These are phyloP conservation scores for Ustilago sp. DNA, from an alignment of 1,284 basidiomycete genomes.

Conservation along the genomic window DNA sequence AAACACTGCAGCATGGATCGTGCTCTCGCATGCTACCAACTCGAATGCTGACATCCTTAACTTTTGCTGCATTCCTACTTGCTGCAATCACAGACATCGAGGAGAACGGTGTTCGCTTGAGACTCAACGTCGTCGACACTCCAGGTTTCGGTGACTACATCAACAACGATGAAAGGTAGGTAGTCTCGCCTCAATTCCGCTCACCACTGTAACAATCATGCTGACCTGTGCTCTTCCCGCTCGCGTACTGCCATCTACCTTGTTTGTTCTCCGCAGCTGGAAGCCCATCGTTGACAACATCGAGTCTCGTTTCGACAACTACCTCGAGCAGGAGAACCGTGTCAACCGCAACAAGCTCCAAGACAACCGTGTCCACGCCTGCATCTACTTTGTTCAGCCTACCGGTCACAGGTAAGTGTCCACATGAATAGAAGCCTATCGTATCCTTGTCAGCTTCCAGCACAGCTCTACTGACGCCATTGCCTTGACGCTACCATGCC, in stretches of 20 bases:
- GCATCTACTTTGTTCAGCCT: constrained; percentile 69
- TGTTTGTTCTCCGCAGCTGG: constrained; percentile 47
- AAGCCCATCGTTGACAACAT: constrained; percentile 69
- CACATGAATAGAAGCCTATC: not conserved
- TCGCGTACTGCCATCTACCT: not conserved
- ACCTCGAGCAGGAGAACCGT: constrained; percentile 69
- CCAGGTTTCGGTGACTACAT: constrained; percentile 69
- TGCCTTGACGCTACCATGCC: not conserved
- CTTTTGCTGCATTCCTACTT: not conserved
- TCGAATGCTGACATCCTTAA: not conserved
- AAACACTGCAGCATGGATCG: not conserved
- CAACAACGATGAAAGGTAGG: constrained; percentile 68
- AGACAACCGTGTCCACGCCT: constrained; percentile 69
- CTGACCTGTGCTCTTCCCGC: constrained; percentile 3
- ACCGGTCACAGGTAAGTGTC: constrained; percentile 55
- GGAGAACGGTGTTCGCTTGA: constrained; percentile 68
- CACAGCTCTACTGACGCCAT: not conserved
- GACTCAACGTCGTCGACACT: constrained; percentile 68
- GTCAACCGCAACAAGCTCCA: constrained; percentile 67
- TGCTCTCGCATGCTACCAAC: not conserved
- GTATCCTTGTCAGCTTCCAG: not conserved
- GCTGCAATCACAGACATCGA: constrained; percentile 59
- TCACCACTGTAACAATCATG: not conserved
- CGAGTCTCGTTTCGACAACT: constrained; percentile 67
- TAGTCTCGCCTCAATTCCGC: not conserved